Evolutionary conservation across 2,329 filamentous ascomycete species (phyloP).

Genomic region (Microsporum audouinii): DNA sequence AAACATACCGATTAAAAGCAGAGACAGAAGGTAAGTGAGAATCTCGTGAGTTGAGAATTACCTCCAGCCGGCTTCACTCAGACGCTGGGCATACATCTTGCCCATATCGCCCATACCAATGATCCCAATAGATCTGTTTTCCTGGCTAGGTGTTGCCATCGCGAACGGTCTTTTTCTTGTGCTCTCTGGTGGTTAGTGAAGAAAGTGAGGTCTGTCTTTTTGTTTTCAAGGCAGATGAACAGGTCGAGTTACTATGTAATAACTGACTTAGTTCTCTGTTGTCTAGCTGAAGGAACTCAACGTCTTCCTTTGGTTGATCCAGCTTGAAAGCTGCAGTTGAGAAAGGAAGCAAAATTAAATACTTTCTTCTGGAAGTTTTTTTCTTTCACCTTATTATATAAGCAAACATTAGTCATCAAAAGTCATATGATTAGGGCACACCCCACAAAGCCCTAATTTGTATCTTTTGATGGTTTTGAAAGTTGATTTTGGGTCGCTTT

Average conservation of each 20-base stretch:
- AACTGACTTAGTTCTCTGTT: neutral
- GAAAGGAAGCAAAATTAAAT: neutral
- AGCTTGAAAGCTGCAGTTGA: neutral
- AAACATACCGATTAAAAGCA: constrained; percentile 8
- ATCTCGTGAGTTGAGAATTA: constrained; percentile 40
- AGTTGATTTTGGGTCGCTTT: neutral
- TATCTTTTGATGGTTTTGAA: neutral
- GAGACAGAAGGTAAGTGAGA: constrained; percentile 4
- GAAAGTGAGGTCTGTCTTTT: too few species aligned
- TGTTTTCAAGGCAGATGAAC: neutral
- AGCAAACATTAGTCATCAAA: neutral
- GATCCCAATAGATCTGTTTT: constrained; percentile 71
- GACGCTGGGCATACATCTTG: constrained; percentile 86
- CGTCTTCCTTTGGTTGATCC: neutral
- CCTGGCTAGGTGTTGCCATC: constrained; percentile 18
- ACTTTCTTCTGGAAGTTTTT: neutral
- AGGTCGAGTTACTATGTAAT: neutral
- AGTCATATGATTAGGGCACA: constrained; percentile 6
- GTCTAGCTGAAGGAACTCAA: neutral
- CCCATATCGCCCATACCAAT: constrained; percentile 99
- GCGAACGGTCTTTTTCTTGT: neutral
- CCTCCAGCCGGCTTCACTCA: constrained; percentile 94
- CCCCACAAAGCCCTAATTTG: constrained; percentile 4
- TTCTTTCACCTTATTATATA: neutral
- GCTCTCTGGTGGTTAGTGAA: neutral